Evolutionary conservation across 2,329 filamentous ascomycete species (phyloP).

Genomic region (Alternaria sp.): DNA sequence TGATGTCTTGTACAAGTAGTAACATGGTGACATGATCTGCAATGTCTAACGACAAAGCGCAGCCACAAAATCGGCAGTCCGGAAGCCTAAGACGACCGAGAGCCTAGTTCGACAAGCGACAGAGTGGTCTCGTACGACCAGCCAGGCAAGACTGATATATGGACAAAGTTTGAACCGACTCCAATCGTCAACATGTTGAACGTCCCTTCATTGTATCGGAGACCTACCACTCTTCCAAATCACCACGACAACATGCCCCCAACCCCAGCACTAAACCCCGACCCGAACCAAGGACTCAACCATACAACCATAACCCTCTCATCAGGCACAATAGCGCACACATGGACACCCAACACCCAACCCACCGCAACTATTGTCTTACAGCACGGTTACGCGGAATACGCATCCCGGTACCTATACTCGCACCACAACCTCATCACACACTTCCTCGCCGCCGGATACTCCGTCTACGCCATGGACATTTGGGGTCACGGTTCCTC

Average conservation of each 20-base stretch:
- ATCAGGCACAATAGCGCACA: not conserved
- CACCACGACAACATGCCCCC: not conserved
- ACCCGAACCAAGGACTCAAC: not conserved
- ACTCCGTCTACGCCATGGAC: not conserved
- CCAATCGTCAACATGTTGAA: not conserved
- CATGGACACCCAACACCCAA: not conserved
- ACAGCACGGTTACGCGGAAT: slow-evolving; percentile 18
- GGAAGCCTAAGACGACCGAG: not conserved
- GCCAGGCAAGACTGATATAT: not conserved
- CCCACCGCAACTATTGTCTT: slow-evolving; percentile 1
- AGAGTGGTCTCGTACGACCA: not conserved
- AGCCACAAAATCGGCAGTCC: not conserved
- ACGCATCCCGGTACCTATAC: slow-evolving; percentile 7
- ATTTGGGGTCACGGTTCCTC: not conserved
- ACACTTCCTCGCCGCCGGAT: not conserved
- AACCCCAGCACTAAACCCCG: not conserved
- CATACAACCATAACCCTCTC: not conserved
- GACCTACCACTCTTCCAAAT: not conserved
- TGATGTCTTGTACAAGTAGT: too few relatives aligned
- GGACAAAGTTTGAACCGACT: not conserved
- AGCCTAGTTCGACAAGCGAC: not conserved
- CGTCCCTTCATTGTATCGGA: not conserved
- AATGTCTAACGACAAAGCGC: not conserved
- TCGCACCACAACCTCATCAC: slow-evolving; percentile 11
- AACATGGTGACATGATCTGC: too few relatives aligned